Conservation (phyloP, 805 yeast genomes). For the Myxozyma neglecta region DNA sequence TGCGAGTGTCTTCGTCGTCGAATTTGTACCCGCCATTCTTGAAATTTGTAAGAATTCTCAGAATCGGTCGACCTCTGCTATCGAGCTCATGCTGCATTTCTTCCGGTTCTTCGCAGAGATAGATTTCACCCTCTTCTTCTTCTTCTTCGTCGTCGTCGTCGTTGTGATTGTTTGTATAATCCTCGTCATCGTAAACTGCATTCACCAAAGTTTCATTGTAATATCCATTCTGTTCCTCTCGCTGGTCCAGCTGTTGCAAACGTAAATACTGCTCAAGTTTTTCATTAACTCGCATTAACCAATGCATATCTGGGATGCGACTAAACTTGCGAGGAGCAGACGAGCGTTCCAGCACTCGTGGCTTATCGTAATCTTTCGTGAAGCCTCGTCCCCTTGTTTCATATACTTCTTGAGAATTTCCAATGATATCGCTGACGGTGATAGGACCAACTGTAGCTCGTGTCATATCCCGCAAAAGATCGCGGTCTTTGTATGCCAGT, state of each 20-base stretch:
- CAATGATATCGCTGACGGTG: neutral
- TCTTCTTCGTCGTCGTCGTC: neutral
- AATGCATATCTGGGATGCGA: slow-evolving; percentile 10
- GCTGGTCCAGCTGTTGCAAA: neutral
- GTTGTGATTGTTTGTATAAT: neutral
- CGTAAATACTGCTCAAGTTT: neutral
- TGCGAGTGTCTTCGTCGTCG: neutral
- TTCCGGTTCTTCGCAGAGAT: slow-evolving; percentile 24
- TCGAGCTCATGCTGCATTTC: slow-evolving; percentile 20
- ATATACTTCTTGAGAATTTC: neutral
- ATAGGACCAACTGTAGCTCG: neutral
- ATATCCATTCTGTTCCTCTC: neutral
- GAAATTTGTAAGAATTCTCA: slow-evolving; percentile 17
- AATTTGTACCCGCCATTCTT: slow-evolving; percentile 7
- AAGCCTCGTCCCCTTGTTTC: neutral
- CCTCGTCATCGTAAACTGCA: neutral
- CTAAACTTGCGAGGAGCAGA: slow-evolving; percentile 20
- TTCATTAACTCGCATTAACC: slow-evolving; percentile 10
- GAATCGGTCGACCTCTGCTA: slow-evolving; percentile 19
- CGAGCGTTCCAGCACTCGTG: slow-evolving; percentile 19
- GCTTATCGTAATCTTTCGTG: neutral
- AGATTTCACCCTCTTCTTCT: slow-evolving; percentile 7
- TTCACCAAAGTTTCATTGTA: neutral
- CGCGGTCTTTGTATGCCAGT: neutral
- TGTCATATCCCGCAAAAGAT: neutral